phyloP scores from a whole-genome alignment of 148 eudicot genomes.

The Camellia japonica region DNA sequence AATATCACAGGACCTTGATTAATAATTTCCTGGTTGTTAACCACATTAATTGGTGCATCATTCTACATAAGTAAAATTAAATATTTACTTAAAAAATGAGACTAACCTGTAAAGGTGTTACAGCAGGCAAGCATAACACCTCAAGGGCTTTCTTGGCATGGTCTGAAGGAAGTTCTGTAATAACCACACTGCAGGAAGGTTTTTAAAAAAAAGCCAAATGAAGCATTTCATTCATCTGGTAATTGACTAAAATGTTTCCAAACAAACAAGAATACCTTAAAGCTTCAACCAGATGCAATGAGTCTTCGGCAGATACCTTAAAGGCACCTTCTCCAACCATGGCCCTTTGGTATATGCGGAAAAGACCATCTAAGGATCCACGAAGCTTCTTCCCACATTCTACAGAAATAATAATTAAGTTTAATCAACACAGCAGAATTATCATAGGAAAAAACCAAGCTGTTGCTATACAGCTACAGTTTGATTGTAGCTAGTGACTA shows the following conservation, averaged over 20 bases:
- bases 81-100: neutral
- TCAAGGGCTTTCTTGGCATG: constrained; percentile 95
- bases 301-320: constrained; percentile 94
- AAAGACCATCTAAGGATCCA: constrained; percentile 92
- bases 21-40: constrained; percentile 67
- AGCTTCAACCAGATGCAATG: constrained; percentile 94
- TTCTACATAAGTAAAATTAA: constrained; percentile 5
- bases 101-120: constrained; percentile 85
- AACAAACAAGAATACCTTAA: constrained; percentile 54
- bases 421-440: neutral
- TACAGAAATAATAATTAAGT: constrained; percentile 30
- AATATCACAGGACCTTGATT: constrained; percentile 82
- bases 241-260: neutral
- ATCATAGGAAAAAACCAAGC: neutral
- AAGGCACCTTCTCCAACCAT: constrained; percentile 75
- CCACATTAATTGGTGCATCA: constrained; percentile 16
- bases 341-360: constrained; percentile 89
- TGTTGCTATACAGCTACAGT: neutral
- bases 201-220: constrained; percentile 16
- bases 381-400: constrained; percentile 91
- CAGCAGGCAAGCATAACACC: constrained; percentile 88
- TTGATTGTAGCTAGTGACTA: neutral
- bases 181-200: constrained; percentile 71
- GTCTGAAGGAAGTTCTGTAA: constrained; percentile 94
- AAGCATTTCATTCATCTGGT: neutral